Percentiles rank a stretch among this genome's conserved stretches.
Conservation (phyloP, 78 protist species). For the Capsaspora owczarzaki region DNA sequence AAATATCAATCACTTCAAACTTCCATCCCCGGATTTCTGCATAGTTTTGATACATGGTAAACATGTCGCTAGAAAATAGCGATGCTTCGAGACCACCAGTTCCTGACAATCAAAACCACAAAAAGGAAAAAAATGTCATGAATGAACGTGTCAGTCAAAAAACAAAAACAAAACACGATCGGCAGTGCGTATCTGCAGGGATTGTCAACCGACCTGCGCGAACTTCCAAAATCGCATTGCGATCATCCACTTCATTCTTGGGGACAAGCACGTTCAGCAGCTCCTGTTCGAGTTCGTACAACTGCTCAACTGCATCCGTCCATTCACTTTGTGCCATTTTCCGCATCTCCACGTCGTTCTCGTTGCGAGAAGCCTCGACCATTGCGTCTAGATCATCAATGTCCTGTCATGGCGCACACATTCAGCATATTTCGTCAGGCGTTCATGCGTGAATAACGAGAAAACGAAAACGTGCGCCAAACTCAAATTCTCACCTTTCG, state of each 20-base stretch:
- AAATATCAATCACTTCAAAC: constrained; percentile 19
- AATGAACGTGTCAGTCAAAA: not conserved
- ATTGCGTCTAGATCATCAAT: too few species aligned
- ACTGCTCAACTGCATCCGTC: not conserved
- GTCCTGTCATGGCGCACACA: too few species aligned
- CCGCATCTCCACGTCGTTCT: too few species aligned
- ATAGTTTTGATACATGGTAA: constrained; percentile 53
- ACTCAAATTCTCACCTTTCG: too few species aligned
- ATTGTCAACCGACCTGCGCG: constrained; percentile 29
- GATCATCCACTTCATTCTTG: constrained; percentile 31
- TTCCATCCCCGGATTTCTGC: constrained; percentile 41
- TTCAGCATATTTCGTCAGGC: too few species aligned
- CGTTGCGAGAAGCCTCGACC: too few species aligned
- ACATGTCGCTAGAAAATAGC: constrained; percentile 64
- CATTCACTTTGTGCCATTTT: not conserved
- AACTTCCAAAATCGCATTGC: constrained; percentile 53
- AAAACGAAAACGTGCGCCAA: too few species aligned
- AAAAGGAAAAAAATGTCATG: not conserved
- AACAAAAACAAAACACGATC: not conserved
- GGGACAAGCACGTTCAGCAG: constrained; percentile 26
- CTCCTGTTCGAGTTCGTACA: not conserved
- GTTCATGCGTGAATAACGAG: too few species aligned
- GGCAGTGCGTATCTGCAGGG: not conserved
- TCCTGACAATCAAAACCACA: constrained; percentile 7
- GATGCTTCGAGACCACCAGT: constrained; percentile 81